Base-by-base conservation (phyloP, 257 asterid genomes). In the Leonotis leonurus region DNA sequence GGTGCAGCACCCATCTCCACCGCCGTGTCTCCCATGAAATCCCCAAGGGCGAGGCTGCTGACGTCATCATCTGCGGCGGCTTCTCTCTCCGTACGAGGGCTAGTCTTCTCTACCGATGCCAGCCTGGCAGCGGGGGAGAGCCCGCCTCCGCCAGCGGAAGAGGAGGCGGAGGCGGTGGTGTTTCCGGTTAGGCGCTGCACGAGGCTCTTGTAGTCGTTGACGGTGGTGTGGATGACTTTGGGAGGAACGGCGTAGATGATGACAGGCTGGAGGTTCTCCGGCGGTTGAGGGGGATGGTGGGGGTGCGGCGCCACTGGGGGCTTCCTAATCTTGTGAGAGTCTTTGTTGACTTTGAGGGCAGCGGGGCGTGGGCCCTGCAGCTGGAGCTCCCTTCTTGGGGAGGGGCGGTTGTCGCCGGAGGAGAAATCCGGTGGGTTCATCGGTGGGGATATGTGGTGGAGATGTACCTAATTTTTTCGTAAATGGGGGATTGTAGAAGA, bases 281-380 rank as follows among this genome's bases (percentile, higher is more conserved):
- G 49, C 0, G 49, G 77, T 6, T 46, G 52, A 14, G 70, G 68
- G 8, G 25, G 62, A 52, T 24, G 79, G 57, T 67, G 77, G 61
- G 63, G 75, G 17, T 65, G 85, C 20, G 93, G 95, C 11, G 81
- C 78, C 0, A 88, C 65, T 1, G 99, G 99, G 8, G 99, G 99
- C 70, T 92, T 92, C 50, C 76, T 68, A 86, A 89, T 92, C 76
- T 85, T 89, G 85, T 70, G 62, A 44, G 99, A 92, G 74, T 86
- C 94, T 72, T 92, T 83, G 94, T 69, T 89, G 78, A 92, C 96
- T 77, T 73, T 85, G 27, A 92, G 95, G 4, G 95, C 82, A 1
- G 95, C 2, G 41, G 99, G 99, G 9, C 99, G 95, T 17, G 99
- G 97, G 56, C 99, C 99, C 64, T 73, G 96, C n/a, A 92, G 75